Evolutionary conservation across 768 basidiomycete species (phyloP), one percentile per base, ranked within the genome.

Genomic region (Tricholomella constricta): DNA sequence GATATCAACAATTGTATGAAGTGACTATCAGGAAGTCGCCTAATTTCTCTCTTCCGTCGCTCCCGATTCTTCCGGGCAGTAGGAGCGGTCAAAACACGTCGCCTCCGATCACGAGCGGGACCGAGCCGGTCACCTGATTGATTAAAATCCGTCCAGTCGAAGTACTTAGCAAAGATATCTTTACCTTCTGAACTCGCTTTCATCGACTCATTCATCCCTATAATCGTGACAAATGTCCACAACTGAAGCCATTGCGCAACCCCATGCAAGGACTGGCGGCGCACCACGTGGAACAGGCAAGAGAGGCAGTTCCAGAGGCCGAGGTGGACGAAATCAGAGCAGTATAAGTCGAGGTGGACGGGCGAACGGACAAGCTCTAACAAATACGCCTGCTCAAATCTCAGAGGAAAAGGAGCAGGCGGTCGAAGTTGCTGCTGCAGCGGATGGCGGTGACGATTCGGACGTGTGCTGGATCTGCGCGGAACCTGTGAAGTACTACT

Each of bases 401-500:
- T 17, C 26, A 19, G 49, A 38, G 31, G 52, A 40, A 31, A 40
- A 47, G 23, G 48, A 48, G 29, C 9, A 35, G 45, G 14, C 6
- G n/a, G 48, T 31, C 25, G 57, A 47, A 17, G 29, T 9, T 41
- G 19, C n/a, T 36, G 41, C 47, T n/a, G 69, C 65, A 19, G 71
- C 66, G 6, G 66, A 68, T 11, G 80, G 25, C 31, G 35, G 17
- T 4, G 58, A 83, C 5, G 58, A 83, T 15, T 63, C 59, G 25
- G 69, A 68, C 45, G 67, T 86, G 10, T 98, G 96, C 72, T 96
- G 86, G 82, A 98, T 98, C 69, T 97, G 96, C 64, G 94, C 94
- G 1, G 94, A 98, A 63, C 87, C 88, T 4, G 86, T 96, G 70
- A 94, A 89, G 65, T 96, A 92, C 65, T 94, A 87, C 68, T 83